Percentiles rank a stretch among this genome's conserved stretches.
Evolutionary conservation across 1,284 basidiomycete genomes (phyloP).

Genomic region (Omphalotus olearius): DNA sequence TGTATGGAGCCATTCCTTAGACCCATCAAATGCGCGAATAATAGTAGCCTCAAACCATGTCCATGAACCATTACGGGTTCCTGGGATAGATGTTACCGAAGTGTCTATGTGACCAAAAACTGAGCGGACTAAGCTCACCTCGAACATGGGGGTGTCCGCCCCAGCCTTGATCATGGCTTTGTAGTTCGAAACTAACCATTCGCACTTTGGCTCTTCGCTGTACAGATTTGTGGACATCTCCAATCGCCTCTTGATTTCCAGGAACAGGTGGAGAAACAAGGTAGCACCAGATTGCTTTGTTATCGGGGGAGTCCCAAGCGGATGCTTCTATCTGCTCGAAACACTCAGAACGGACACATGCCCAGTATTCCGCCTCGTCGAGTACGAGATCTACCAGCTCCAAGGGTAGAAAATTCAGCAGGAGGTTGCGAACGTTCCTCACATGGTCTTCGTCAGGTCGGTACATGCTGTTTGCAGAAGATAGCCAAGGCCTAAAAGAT

Average conservation of each 20-base stretch:
- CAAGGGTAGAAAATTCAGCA: conserved; percentile 21
- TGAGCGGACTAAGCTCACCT: conserved; percentile 1
- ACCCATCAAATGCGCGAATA: conserved; percentile 11
- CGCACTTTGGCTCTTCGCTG: conserved; percentile 14
- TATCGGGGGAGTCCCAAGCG: conserved; percentile 12
- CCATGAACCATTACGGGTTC: conserved; percentile 24
- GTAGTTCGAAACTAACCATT: conserved; percentile 21
- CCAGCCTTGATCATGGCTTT: conserved; percentile 31
- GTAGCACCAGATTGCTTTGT: conserved; percentile 28
- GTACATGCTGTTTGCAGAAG: neutral
- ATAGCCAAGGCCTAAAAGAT: too few species aligned
- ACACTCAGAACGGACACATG: conserved; percentile 11
- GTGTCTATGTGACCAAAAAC: too few species aligned
- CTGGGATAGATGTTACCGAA: conserved; percentile 12
- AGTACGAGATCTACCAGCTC: conserved; percentile 26
- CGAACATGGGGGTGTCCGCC: conserved; percentile 18
- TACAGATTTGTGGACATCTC: neutral
- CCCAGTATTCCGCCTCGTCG: conserved; percentile 27
- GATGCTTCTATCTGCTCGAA: neutral
- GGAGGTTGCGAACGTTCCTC: conserved; percentile 12
- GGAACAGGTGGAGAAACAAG: conserved; percentile 28
- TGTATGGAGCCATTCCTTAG: neutral
- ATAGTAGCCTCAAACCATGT: conserved; percentile 31
- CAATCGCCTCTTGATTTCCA: neutral
- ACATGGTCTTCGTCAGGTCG: conserved; percentile 22